Evolutionary conservation across 2,329 filamentous ascomycete genomes (phyloP).

Genomic region (Monosporascus sp.): DNA sequence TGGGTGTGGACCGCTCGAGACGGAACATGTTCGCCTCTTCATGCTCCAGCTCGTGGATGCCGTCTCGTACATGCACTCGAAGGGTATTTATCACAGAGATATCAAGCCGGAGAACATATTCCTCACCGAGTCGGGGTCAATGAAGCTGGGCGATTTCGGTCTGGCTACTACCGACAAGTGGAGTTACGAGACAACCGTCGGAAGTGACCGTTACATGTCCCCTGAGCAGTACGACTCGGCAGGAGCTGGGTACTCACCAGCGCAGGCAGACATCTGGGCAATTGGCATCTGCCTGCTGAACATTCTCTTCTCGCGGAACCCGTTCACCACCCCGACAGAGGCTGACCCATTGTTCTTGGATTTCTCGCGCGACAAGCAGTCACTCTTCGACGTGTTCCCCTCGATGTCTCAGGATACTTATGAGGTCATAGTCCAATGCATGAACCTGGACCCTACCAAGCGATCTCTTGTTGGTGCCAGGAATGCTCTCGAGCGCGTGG

Average conservation of each 20-base stretch:
- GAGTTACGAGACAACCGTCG: slow-evolving; percentile 90
- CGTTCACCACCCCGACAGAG: slow-evolving; percentile 84
- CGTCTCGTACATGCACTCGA: slow-evolving; percentile 83
- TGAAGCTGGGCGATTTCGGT: slow-evolving; percentile 97
- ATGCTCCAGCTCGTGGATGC: slow-evolving; percentile 92
- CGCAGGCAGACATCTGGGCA: slow-evolving; percentile 93
- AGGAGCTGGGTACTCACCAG: slow-evolving; percentile 82
- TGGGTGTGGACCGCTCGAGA: slow-evolving; percentile 83
- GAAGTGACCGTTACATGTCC: slow-evolving; percentile 98
- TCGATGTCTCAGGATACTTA: slow-evolving; percentile 98
- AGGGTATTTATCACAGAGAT: slow-evolving; percentile 91
- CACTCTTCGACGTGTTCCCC: slow-evolving; percentile 94
- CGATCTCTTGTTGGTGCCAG: slow-evolving; percentile 76
- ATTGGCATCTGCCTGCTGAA: slow-evolving; percentile 96
- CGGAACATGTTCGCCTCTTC: slow-evolving; percentile 93
- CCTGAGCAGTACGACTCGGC: slow-evolving; percentile 94
- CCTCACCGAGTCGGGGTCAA: slow-evolving; percentile 73
- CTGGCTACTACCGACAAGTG: slow-evolving; percentile 83
- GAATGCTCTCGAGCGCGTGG: slow-evolving; percentile 69
- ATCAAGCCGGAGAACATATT: slow-evolving; percentile 99
- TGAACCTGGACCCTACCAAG: slow-evolving; percentile 86
- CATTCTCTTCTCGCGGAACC: slow-evolving; percentile 93
- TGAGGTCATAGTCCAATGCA: slow-evolving; percentile 83
- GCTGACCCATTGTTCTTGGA: slow-evolving; percentile 91
- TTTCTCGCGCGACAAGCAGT: slow-evolving; percentile 89